Evolutionary conservation across 345 rosid genomes (phyloP).

Genomic region (Pugionium dolabratum): DNA sequence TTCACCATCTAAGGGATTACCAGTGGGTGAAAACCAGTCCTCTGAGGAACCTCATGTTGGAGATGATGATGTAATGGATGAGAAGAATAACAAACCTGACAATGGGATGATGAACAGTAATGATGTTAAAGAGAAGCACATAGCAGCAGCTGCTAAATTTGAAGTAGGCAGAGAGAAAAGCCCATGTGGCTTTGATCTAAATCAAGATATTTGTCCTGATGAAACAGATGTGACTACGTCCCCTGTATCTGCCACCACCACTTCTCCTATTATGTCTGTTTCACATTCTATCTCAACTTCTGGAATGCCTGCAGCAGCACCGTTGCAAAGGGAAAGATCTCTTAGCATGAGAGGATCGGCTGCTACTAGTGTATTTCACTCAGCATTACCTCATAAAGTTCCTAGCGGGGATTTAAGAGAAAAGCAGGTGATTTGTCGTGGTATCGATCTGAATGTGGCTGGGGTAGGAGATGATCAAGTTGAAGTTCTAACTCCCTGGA

Average conservation of each 20-base stretch:
- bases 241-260: slow-evolving; percentile 44
- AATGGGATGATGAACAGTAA: slow-evolving; percentile 43
- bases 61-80: slow-evolving; percentile 39
- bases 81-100: slow-evolving; percentile 42
- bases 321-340: slow-evolving; percentile 64
- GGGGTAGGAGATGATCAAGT: slow-evolving; percentile 72
- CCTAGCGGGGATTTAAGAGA: slow-evolving; percentile 52
- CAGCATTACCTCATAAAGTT: slow-evolving; percentile 61
- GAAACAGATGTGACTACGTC: slow-evolving; percentile 58
- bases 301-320: slow-evolving; percentile 66
- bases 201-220: slow-evolving; percentile 75
- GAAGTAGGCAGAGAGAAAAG: slow-evolving; percentile 58
- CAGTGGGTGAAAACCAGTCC: slow-evolving; percentile 48
- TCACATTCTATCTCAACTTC: slow-evolving; percentile 57
- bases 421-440: slow-evolving; percentile 52
- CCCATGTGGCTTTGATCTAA: slow-evolving; percentile 72
- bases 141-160: slow-evolving; percentile 54
- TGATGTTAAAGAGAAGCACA: slow-evolving; percentile 59
- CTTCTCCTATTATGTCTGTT: slow-evolving; percentile 36
- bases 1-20: slow-evolving; percentile 45
- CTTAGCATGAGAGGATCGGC: slow-evolving; percentile 79
- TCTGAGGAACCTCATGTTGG: slow-evolving; percentile 43
- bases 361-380: slow-evolving; percentile 72
- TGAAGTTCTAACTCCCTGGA: slow-evolving; percentile 47
- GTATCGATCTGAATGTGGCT: slow-evolving; percentile 81